Conservation (phyloP, 2,329 filamentous ascomycete genomes). For the Sclerotinia borealis region DNA sequence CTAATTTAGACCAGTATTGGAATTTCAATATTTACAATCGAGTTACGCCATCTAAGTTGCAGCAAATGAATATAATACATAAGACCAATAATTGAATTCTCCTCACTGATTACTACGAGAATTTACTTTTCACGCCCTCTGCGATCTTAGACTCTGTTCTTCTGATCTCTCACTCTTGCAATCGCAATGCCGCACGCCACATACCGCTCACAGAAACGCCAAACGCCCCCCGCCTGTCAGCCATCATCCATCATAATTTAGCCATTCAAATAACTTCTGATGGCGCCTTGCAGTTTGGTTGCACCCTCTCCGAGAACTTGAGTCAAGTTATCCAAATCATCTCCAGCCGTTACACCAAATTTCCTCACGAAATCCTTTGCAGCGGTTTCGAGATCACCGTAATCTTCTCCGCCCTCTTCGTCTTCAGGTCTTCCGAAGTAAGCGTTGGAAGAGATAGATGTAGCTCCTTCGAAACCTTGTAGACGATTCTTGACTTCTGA, state of each 20-base stretch:
- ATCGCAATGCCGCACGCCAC: neutral
- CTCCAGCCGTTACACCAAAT: constrained; percentile 91
- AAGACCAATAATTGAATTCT: neutral
- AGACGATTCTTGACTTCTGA: constrained; percentile 82
- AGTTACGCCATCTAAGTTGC: neutral
- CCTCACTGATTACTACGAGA: neutral
- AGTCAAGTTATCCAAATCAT: constrained; percentile 88
- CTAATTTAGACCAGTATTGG: neutral
- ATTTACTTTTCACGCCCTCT: neutral
- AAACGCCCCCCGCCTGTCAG: neutral
- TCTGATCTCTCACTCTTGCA: neutral
- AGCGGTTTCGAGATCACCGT: constrained; percentile 85
- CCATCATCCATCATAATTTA: constrained; percentile 30
- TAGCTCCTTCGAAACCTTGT: constrained; percentile 88
- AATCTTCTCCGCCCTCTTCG: constrained; percentile 66
- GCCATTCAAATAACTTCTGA: constrained; percentile 57
- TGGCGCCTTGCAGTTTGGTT: constrained; percentile 70
- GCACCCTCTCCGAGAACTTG: constrained; percentile 81
- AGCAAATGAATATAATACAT: neutral
- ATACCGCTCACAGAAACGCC: neutral
- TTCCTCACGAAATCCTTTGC: constrained; percentile 94
- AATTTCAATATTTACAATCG: neutral
- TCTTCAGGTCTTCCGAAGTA: constrained; percentile 95
- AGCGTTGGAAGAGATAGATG: constrained; percentile 88
- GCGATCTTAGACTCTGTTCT: neutral